Evolutionary conservation across 1,139 yeast species (phyloP), one percentile per base, ranked within the genome.

Genomic region (Insectozyma bohioensis): DNA sequence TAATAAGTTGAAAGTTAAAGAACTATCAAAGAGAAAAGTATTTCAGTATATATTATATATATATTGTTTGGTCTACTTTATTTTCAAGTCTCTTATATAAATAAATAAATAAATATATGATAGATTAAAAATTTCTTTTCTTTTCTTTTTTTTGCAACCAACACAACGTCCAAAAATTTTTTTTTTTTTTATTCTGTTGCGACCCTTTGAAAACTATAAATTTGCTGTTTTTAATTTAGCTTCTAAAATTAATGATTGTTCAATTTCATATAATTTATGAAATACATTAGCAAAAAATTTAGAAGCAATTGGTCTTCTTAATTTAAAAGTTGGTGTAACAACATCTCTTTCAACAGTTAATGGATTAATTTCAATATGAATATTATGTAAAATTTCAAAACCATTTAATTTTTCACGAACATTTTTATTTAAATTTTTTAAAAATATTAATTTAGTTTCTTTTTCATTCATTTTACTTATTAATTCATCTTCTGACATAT

Each of bases 301-400:
- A 6, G 57, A 43, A 7, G 67, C 68, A 12, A 58, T 39, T 1
- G 51, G 57, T 27, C 68, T 41, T 41, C 61, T 59, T 36, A 63
- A 46, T 43, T 64, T 63, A 43, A 58, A 53, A 0, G 70, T 64
- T 2, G 71, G 70, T 1, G 71, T 63, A 10, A 64, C 63, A n/a
- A 63, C 64, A 28, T 60, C 56, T 11, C 61, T 43, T 39, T 61
- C 69, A 15, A 64, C 52, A 9, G 62, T 63, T 37, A 64, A 54
- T 5, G 69, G 67, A 33, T 63, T 58, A 32, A 54, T 44, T 19
- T 56, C 68, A 24, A 63, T 52, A 34, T 53, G 53, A 21, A 64
- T 47, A 34, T 64, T 64, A 37, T 61, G 65, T 15, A 64, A 40
- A 14, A 47, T 49, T 39, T 64, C 69, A 33, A 54, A 52, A 3